A percentile compares a stretch with the other conserved stretches of the same genome.
Conservation (phyloP, 495 filamentous ascomycete species). For the Trichoderma gamsii region DNA sequence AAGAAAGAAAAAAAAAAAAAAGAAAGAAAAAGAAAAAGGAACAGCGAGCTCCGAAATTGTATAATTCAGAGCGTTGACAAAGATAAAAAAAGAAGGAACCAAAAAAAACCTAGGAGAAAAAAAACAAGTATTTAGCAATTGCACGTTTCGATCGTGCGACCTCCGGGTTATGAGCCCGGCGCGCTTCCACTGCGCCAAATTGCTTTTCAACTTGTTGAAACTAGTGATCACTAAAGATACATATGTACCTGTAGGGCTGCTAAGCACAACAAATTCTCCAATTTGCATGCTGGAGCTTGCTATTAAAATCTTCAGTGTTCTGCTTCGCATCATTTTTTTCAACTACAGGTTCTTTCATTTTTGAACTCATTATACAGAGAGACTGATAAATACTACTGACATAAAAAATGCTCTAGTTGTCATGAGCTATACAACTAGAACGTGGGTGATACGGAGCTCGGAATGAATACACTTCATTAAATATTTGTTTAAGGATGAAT, state of each 20-base stretch:
- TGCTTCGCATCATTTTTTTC: too few relatives aligned
- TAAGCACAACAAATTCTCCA: neutral
- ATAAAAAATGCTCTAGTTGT: too few relatives aligned
- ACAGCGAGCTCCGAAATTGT: too few relatives aligned
- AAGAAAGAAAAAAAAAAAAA: neutral
- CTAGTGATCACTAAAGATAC: neutral
- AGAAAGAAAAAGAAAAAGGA: too few relatives aligned
- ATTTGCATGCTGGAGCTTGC: neutral
- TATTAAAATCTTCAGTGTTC: too few relatives aligned
- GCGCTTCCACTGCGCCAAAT: constrained; percentile 3
- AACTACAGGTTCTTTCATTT: too few relatives aligned
- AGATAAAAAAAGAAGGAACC: neutral
- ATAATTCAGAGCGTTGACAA: too few relatives aligned
- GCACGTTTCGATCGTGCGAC: constrained; percentile 3
- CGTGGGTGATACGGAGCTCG: neutral
- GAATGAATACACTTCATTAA: constrained; percentile 5
- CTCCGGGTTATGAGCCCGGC: constrained; percentile 2
- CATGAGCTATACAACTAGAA: neutral
- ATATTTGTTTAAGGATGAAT: neutral
- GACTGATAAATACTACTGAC: too few relatives aligned
- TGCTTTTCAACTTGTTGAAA: neutral
- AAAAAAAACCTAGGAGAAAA: too few relatives aligned
- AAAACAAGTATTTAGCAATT: neutral
- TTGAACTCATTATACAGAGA: neutral
- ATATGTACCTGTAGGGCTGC: neutral